Base-by-base conservation (phyloP, 805 yeast species). In the Scheffersomyces spartinae region DNA sequence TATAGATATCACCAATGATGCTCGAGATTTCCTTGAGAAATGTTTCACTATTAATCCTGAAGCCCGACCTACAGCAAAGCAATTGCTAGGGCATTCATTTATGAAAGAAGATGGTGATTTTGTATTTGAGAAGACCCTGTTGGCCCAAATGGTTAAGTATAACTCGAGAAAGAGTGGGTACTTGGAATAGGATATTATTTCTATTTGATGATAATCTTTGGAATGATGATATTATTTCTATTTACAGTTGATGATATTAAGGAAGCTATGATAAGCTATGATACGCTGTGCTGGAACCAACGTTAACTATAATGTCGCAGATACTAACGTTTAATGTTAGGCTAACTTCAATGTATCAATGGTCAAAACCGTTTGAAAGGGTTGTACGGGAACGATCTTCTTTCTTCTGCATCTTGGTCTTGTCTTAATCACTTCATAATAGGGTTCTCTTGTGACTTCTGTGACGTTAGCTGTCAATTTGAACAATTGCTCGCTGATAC, bases 11-110 rank as follows among this genome's bases (percentile, higher is more conserved):
- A 71, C 85, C 1, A 46, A 44, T 4, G 68, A 55, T 5, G 95
- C 94, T 0, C 67, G 69, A 29, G 64, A 68, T 16, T 91, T 91
- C 40, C 52, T 91, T 31, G 75, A 76, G 36, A 47, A 59, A 28
- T 88, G 98, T 44, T 88, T 88, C 42, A 64, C 62, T 15, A 60
- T 71, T 14, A 80, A 88, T 41, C 86, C 98, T 0, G 77, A 73
- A n/a, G 51, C 62, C 37, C 62, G 98, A 40, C 98, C 97, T 0
- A 88, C 96, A 0, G 96, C 96, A 0, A 63, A 59, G 23, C 62
- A 67, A 23, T 51, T 86, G 11, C 45, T 75, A 23, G 37, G 54
- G 4, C 75, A 81, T 45, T 55, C 59, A 11, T 74, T 79, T 41
- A 61, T 72, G 43, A 33, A 28, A 9, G 49, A 47, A 1, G 59